Conservation (phyloP, 2,329 filamentous ascomycete genomes). For the Hawksworthiomyces lignivorus region DNA sequence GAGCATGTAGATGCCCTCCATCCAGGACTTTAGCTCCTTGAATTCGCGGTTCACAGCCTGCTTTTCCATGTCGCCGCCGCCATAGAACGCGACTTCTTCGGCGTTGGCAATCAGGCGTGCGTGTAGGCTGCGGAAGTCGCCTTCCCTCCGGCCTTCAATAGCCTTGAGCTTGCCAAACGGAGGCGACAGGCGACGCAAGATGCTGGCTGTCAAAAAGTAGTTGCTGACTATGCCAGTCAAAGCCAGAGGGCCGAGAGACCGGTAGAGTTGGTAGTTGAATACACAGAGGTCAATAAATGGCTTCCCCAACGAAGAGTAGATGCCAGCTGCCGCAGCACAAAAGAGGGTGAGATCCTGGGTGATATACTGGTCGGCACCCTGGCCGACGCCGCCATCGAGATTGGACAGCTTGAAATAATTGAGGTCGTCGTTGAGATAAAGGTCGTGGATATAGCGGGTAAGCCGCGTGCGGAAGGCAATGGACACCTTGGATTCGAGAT, state of each 20-base stretch:
- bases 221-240: slow-evolving; percentile 81
- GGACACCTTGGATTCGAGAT: slow-evolving; percentile 92
- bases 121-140: slow-evolving; percentile 87
- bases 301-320: slow-evolving; percentile 97
- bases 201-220: slow-evolving; percentile 88
- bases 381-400: slow-evolving; percentile 83
- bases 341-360: slow-evolving; percentile 95
- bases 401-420: slow-evolving; percentile 96
- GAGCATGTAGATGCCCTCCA: slow-evolving; percentile 96
- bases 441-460: slow-evolving; percentile 92
- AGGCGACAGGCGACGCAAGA: slow-evolving; percentile 80
- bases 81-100: slow-evolving; percentile 96
- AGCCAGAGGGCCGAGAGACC: slow-evolving; percentile 80
- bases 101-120: slow-evolving; percentile 91
- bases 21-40: slow-evolving; percentile 87
- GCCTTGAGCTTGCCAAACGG: slow-evolving; percentile 96
- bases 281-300: slow-evolving; percentile 94
- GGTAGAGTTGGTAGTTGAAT: slow-evolving; percentile 96
- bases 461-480: slow-evolving; percentile 94
- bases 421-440: slow-evolving; percentile 89
- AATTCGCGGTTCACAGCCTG: slow-evolving; percentile 88
- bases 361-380: slow-evolving; percentile 92
- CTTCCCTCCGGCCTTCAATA: slow-evolving; percentile 89
- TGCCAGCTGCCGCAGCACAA: slow-evolving; percentile 80
- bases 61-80: slow-evolving; percentile 90